Percentiles rank a stretch among this genome's conserved stretches.
These are phyloP conservation scores for Spinellus fusiger DNA, from an alignment of 192 early-diverging fungal species.

Conservation along the genomic window DNA sequence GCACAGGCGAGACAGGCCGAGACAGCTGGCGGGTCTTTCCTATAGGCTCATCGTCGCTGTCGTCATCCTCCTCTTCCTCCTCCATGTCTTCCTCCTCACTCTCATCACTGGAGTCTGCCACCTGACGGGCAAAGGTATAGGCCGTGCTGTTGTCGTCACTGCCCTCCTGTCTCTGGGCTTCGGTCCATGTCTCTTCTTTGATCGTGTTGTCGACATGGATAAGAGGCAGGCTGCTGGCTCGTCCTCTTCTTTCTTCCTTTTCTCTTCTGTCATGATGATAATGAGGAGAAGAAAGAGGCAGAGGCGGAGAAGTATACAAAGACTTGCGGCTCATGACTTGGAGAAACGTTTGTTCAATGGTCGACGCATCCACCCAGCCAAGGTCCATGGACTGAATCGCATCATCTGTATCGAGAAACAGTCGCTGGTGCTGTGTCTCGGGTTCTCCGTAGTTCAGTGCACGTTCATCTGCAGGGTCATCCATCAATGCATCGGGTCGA, in stretches of 20 bases:
- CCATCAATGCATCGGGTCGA: constrained; percentile 21
- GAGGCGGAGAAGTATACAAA: not conserved
- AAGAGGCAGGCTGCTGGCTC: constrained; percentile 24
- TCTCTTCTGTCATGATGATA: not conserved
- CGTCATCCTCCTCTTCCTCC: constrained; percentile 23
- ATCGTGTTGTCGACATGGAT: constrained; percentile 14
- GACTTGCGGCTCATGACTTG: constrained; percentile 16
- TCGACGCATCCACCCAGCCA: not conserved
- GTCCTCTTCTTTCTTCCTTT: no score
- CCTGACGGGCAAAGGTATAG: constrained; percentile 24
- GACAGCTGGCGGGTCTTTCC: constrained; percentile 5
- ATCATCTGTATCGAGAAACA: constrained; percentile 19
- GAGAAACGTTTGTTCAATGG: constrained; percentile 1
- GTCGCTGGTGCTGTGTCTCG: constrained; percentile 7
- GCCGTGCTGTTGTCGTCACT: constrained; percentile 6
- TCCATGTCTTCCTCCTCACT: constrained; percentile 28
- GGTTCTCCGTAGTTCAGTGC: constrained; percentile 30
- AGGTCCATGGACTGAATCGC: constrained; percentile 8
- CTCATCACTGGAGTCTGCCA: constrained; percentile 35
- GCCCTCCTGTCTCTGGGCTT: not conserved
- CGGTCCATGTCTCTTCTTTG: not conserved
- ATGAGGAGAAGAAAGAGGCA: not conserved
- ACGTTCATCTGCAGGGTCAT: constrained; percentile 16
- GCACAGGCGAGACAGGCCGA: not conserved
- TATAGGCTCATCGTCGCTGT: constrained; percentile 31